Conservation (phyloP, 306 rosid species). For the Begonia peltatifolia region DNA sequence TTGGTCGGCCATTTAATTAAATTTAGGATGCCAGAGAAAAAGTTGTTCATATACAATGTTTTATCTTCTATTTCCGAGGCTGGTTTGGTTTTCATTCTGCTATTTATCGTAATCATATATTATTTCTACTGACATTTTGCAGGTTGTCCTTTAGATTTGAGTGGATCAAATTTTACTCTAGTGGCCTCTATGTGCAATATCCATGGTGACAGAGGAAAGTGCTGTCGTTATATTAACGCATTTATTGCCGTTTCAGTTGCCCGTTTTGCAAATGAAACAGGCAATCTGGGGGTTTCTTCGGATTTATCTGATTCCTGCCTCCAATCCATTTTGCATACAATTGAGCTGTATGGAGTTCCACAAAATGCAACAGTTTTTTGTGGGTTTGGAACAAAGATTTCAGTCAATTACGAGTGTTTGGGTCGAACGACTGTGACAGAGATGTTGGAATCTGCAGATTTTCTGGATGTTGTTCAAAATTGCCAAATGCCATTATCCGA, state of each 20-base stretch:
- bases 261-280: constrained; percentile 62
- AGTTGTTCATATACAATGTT: neutral
- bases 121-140: constrained; percentile 21
- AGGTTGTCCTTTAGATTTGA: constrained; percentile 86
- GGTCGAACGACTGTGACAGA: constrained; percentile 66
- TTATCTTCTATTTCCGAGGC: neutral
- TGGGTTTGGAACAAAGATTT: constrained; percentile 78
- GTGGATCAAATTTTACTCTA: constrained; percentile 60
- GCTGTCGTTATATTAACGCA: constrained; percentile 94
- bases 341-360: constrained; percentile 64
- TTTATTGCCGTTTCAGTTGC: constrained; percentile 69
- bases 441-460: constrained; percentile 76
- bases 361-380: constrained; percentile 65
- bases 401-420: constrained; percentile 67
- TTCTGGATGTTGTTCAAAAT: constrained; percentile 38
- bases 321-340: constrained; percentile 47
- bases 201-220: constrained; percentile 56
- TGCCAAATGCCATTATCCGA: constrained; percentile 56
- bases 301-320: constrained; percentile 52
- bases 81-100: neutral
- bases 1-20: too few species aligned
- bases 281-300: constrained; percentile 64
- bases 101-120: constrained; percentile 8
- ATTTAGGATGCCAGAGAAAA: too few species aligned
- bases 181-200: constrained; percentile 66